A percentile compares a stretch with the other conserved stretches of the same genome.
Evolutionary conservation across 2,329 filamentous ascomycete species (phyloP).

Genomic region (Allantophomopsis cytisporea): DNA sequence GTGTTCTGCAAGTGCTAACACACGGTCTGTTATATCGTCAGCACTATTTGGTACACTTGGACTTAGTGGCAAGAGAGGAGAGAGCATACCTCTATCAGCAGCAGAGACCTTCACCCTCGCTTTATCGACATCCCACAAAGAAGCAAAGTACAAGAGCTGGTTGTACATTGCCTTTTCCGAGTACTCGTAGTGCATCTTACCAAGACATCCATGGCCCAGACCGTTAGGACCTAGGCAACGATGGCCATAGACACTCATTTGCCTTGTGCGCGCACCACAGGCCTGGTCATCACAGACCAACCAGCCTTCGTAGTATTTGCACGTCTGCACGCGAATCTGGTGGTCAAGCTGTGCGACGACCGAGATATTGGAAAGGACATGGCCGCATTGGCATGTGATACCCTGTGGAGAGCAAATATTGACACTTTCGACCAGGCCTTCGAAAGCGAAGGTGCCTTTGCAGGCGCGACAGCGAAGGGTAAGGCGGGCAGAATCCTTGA

Average conservation of each 20-base stretch:
- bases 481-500: constrained; percentile 67
- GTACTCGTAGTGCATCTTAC: constrained; percentile 80
- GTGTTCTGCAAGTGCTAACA: constrained; percentile 63
- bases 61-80: constrained; percentile 7
- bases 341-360: constrained; percentile 79
- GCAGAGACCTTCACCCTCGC: constrained; percentile 39
- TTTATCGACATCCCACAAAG: constrained; percentile 82
- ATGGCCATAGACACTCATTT: constrained; percentile 86
- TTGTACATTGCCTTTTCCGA: constrained; percentile 88
- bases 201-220: constrained; percentile 70
- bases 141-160: constrained; percentile 78
- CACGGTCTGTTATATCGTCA: constrained; percentile 16
- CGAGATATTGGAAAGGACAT: constrained; percentile 52
- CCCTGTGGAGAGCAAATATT: constrained; percentile 59
- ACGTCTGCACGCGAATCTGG: constrained; percentile 64
- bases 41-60: constrained; percentile 7
- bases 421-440: constrained; percentile 51
- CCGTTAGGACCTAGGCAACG: constrained; percentile 81
- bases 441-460: constrained; percentile 58
- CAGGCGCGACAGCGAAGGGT: constrained; percentile 71
- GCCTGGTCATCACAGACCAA: constrained; percentile 80
- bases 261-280: constrained; percentile 75
- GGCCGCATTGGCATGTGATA: constrained; percentile 60
- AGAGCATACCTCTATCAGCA: constrained; percentile 25
- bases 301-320: constrained; percentile 86